Percentiles rank a stretch among this genome's conserved stretches.
Evolutionary conservation across 305 asterid genomes (phyloP).

Genomic region (Rubia tinctorum): DNA sequence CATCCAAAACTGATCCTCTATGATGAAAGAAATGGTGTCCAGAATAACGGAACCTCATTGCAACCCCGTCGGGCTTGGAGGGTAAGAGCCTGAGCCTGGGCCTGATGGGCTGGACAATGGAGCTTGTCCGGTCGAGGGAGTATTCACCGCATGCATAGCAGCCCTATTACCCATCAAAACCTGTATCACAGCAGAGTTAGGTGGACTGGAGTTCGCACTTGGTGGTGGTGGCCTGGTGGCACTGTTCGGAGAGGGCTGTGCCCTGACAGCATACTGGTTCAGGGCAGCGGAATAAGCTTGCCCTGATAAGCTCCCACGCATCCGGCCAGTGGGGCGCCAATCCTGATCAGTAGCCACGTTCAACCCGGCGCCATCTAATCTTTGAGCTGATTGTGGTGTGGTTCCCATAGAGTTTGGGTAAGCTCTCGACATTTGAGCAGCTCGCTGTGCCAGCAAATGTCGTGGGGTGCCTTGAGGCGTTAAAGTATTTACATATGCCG

Average conservation of each 20-base stretch:
- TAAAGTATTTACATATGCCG: conserved; percentile 4
- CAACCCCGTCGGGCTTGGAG: conserved; percentile 17
- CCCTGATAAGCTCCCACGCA: conserved; percentile 94
- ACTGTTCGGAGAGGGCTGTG: conserved; percentile 17
- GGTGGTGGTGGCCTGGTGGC: conserved; percentile 30
- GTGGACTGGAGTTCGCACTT: conserved; percentile 15
- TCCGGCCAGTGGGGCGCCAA: conserved; percentile 81
- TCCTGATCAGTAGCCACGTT: conserved; percentile 34
- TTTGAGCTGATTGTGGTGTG: conserved; percentile 19
- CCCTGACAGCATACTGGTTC: conserved; percentile 38
- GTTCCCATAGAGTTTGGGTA: conserved; percentile 17
- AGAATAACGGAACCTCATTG: conserved; percentile 7
- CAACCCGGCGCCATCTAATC: conserved; percentile 20
- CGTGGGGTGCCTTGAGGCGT: conserved; percentile 25
- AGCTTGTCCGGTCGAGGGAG: conserved; percentile 23
- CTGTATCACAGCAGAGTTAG: conserved; percentile 32
- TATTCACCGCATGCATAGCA: conserved; percentile 25
- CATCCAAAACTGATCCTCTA: neutral
- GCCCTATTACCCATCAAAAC: conserved; percentile 34
- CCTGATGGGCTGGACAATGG: conserved; percentile 21
- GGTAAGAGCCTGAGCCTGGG: conserved; percentile 14
- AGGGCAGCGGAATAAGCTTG: conserved; percentile 58
- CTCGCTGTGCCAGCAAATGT: conserved; percentile 29
- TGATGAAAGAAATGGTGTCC: neutral
- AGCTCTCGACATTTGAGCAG: conserved; percentile 16